Conservation (phyloP, 148 eudicot species). For the Rheum nobile region DNA sequence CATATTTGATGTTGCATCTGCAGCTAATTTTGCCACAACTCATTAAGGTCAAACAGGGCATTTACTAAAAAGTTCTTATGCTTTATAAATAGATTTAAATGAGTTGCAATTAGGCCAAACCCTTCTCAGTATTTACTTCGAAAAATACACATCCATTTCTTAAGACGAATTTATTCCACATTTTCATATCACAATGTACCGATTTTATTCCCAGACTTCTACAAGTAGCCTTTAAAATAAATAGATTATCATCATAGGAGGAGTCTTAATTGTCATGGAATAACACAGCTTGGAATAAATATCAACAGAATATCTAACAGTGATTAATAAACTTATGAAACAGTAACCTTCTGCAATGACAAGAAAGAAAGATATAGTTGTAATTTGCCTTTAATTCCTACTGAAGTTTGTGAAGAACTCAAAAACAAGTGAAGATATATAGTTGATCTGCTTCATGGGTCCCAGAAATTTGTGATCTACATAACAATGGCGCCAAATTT, state of each 20-base stretch:
- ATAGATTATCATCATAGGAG: not conserved
- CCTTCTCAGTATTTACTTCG: not conserved
- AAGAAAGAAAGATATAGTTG: not conserved
- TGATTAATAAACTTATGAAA: not conserved
- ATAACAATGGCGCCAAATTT: slow-evolving; percentile 16
- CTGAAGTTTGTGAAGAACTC: slow-evolving; percentile 6
- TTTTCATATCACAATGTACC: not conserved
- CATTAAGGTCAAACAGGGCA: too few species aligned
- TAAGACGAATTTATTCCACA: slow-evolving; percentile 19
- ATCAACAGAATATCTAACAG: slow-evolving; percentile 1
- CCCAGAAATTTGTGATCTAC: slow-evolving; percentile 20
- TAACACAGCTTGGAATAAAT: not conserved
- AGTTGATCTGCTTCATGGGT: slow-evolving; percentile 22
- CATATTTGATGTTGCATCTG: not conserved
- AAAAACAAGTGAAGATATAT: slow-evolving; percentile 14
- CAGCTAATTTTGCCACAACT: too few species aligned
- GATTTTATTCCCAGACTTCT: slow-evolving; percentile 2
- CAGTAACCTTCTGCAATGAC: not conserved
- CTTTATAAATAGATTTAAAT: not conserved
- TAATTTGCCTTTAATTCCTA: not conserved
- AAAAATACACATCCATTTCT: not conserved
- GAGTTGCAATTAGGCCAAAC: slow-evolving; percentile 2
- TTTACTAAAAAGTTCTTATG: not conserved
- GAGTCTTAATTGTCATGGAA: slow-evolving; percentile 1
- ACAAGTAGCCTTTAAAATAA: not conserved